Conservation (phyloP, 305 asterid species). For the Solanum hybrid region DNA sequence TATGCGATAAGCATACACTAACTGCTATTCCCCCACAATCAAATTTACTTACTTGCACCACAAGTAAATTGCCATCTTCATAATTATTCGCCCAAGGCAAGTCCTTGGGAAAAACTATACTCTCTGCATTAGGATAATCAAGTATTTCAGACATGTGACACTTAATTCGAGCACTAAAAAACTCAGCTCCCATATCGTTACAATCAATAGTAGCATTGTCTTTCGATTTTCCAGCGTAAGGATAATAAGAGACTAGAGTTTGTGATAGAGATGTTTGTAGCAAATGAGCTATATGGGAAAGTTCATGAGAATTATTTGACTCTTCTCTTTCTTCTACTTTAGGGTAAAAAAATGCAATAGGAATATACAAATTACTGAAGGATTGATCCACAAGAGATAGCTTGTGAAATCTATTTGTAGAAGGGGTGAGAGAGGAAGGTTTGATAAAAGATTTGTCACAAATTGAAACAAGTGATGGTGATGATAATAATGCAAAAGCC, state of each 20-base stretch:
- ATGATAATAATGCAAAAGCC: not conserved
- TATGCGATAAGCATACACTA: too few species aligned
- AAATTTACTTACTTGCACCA: not conserved
- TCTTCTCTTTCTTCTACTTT: not conserved
- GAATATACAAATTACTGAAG: not conserved
- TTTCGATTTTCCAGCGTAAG: not conserved
- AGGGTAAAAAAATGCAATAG: not conserved
- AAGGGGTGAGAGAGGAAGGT: not conserved
- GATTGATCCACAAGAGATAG: not conserved
- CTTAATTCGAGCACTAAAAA: not conserved
- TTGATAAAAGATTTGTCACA: not conserved
- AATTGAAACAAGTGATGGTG: not conserved
- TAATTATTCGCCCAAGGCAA: not conserved
- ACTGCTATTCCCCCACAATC: too few species aligned
- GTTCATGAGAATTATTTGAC: not conserved
- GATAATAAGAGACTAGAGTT: not conserved
- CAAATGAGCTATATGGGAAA: not conserved
- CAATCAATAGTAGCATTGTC: not conserved
- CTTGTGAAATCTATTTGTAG: not conserved
- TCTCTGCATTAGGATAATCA: not conserved
- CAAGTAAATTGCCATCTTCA: not conserved
- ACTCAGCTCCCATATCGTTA: not conserved
- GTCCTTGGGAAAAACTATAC: not conserved
- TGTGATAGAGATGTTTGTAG: not conserved
- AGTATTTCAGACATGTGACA: not conserved